Evolutionary conservation across 2,329 filamentous ascomycete genomes (phyloP).

Genomic region (Aspergillus persii): DNA sequence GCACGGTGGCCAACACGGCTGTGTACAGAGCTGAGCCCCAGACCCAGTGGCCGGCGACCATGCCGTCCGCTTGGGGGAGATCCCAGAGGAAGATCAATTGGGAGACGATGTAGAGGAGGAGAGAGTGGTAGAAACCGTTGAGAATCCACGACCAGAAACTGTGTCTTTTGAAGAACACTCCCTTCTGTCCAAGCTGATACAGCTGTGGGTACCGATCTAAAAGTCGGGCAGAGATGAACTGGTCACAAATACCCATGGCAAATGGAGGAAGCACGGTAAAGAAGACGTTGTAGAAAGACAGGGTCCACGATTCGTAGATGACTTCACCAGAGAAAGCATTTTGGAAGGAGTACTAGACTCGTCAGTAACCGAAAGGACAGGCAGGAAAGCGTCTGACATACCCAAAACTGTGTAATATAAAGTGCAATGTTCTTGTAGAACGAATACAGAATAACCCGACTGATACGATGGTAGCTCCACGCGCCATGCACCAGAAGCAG

Average conservation of each 20-base stretch:
- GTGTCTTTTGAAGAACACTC: slow-evolving; percentile 88
- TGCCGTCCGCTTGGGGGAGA: slow-evolving; percentile 73
- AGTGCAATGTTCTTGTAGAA: slow-evolving; percentile 99
- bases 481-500: slow-evolving; percentile 90
- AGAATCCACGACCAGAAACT: slow-evolving; percentile 90
- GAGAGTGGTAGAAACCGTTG: slow-evolving; percentile 93
- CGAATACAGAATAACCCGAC: slow-evolving; percentile 95
- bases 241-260: slow-evolving; percentile 93
- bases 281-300: slow-evolving; percentile 99
- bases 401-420: slow-evolving; percentile 99
- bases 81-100: slow-evolving; percentile 81
- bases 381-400: slow-evolving; percentile 46
- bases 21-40: slow-evolving; percentile 97
- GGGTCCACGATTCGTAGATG: slow-evolving; percentile 98
- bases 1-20: slow-evolving; percentile 85
- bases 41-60: slow-evolving; percentile 89
- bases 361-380: not conserved
- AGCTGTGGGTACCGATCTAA: slow-evolving; percentile 95
- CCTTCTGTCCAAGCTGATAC: slow-evolving; percentile 88
- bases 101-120: slow-evolving; percentile 84
- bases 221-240: slow-evolving; percentile 91
- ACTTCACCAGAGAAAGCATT: slow-evolving; percentile 97
- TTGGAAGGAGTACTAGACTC: slow-evolving; percentile 82
- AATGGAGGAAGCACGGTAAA: slow-evolving; percentile 93
- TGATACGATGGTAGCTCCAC: slow-evolving; percentile 96